phyloP scores from a whole-genome alignment of 140 eudicot genomes.

The Bidens hawaiensis region DNA sequence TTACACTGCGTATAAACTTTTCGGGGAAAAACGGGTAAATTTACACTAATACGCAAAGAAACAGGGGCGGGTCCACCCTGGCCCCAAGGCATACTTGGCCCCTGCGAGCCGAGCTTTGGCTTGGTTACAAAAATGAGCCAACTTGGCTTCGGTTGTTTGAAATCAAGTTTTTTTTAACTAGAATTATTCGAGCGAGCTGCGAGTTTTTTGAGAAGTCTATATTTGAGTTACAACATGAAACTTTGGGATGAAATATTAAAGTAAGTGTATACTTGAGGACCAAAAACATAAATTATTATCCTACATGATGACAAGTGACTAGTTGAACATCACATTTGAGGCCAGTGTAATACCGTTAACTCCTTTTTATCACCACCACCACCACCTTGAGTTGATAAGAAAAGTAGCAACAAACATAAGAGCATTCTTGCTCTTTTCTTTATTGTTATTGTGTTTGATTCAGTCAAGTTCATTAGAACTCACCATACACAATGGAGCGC shows the following conservation, averaged over 20 bases:
- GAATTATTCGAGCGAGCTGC: no score
- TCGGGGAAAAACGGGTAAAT: no score
- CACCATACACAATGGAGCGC: constrained; percentile 60
- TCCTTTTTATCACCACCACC: constrained; percentile 41
- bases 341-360: constrained; percentile 30
- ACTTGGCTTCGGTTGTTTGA: no score
- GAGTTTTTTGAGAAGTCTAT: no score
- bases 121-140: no score
- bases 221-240: not conserved
- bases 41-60: no score
- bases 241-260: not conserved
- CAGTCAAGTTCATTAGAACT: constrained; percentile 13
- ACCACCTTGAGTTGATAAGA: constrained; percentile 10
- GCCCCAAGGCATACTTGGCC: no score
- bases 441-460: not conserved
- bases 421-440: constrained; percentile 6
- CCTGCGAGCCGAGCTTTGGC: no score
- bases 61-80: no score
- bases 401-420: not conserved
- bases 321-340: constrained; percentile 8
- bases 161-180: no score
- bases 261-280: constrained; percentile 8
- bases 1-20: no score
- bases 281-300: constrained; percentile 10
- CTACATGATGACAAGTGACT: constrained; percentile 12